These are phyloP conservation scores for Cenchrus americanus DNA, from an alignment of 176 grass and related monocot genomes.

Conservation along the genomic window DNA sequence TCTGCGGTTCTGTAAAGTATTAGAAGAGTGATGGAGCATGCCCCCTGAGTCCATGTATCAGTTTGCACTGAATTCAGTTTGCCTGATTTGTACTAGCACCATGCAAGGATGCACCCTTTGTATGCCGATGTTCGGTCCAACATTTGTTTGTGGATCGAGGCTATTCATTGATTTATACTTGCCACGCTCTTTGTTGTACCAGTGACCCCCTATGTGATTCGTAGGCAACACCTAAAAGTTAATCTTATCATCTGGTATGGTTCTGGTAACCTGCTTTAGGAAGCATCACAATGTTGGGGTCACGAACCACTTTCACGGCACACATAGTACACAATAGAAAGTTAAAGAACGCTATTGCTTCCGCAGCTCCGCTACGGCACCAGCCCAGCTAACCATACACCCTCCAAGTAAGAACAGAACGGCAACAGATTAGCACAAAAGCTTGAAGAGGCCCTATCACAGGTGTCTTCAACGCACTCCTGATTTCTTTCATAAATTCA, in stretches of 20 bases:
- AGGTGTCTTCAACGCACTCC: no score
- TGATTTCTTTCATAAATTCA: no score
- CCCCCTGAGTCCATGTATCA: constrained; percentile 32
- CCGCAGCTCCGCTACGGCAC: no score
- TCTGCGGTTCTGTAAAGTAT: constrained; percentile 33
- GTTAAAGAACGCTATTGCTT: no score
- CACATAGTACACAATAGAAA: no score
- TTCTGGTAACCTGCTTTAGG: neutral
- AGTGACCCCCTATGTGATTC: neutral
- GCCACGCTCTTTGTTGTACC: neutral
- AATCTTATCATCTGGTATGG: neutral
- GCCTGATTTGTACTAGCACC: constrained; percentile 21
- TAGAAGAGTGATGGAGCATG: constrained; percentile 31
- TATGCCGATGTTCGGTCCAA: constrained; percentile 17
- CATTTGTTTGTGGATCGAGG: constrained; percentile 46
- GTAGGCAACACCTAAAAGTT: neutral
- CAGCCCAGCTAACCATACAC: no score
- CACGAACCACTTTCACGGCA: no score
- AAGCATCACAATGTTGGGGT: no score
- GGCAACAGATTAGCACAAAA: no score
- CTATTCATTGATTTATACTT: constrained; percentile 45
- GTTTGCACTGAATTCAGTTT: constrained; percentile 34
- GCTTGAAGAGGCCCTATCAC: no score
- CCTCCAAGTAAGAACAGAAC: no score
- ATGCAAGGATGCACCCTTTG: constrained; percentile 29